Evolutionary conservation across 1,284 basidiomycete species (phyloP), one percentile per base, ranked within the genome.

Genomic region (Irpex sp.): DNA sequence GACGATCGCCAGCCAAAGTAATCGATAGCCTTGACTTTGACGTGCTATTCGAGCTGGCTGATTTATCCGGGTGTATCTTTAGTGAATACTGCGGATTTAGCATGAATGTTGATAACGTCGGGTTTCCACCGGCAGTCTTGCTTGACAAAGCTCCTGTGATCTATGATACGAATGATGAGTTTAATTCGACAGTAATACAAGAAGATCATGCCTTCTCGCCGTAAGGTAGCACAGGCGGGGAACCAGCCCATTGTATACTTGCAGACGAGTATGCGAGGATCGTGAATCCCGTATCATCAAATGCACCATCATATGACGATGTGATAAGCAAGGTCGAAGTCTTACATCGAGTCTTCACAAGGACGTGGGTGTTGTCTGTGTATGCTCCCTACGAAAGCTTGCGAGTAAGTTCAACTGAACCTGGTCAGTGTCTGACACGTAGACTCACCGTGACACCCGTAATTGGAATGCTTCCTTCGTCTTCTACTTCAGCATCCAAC

Each of bases 21-120:
- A 94, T 63, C 9, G 81, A 78, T 11, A 89, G 70, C 5, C 75
- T 72, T 0, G 81, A 77, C 67, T 83, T 85, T 1, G 51, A 65
- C 1, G 66, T 47, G 6, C 62, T 63, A 13, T 67, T 56, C 1
- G 35, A 43, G 1, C 15, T 11, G 6, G 39, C 62, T 60, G 62
- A 43, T 58, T 66, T 72, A 5, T 75, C 71, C 0, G 83, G 75
- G 61, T 80, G 75, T 11, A 96, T 76, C 2, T 74, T 79, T 3
- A 98, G 76, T 57, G 82, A 80, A 73, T 92, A 98, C 72, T 98
- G 95, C 0, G 96, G 96, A 71, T 98, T 98, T 62, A 85, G 76
- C 85, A 96, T 90, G 76, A 93, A 97, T 0, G 90, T 89, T 0
- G 93, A 84, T 67, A 87, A 81, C 0, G 84, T 85, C 56, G 87